Evolutionary conservation across 1,139 yeast species (phyloP), one percentile per base, ranked within the genome.

Genomic region (Saccharomycopsis hybrid): DNA sequence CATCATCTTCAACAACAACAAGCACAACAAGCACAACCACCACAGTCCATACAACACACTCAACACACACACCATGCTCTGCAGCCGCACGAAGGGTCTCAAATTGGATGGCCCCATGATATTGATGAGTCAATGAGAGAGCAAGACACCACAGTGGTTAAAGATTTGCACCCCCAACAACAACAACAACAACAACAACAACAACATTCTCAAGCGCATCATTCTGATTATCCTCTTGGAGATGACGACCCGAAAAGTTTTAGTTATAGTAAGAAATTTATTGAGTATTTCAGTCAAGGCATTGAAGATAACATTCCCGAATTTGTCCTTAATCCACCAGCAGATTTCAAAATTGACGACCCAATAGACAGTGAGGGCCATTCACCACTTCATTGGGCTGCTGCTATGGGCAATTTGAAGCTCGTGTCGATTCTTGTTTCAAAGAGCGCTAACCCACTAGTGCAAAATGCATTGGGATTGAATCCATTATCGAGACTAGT

Each of bases 371-470:
- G 87, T 58, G 97, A 92, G 65, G 97, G 97, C 0, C 97, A 92
- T 60, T 86, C 97, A 0, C 89, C 97, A 0, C 75, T 92, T 57
- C 97, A 92, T 64, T 92, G 98, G 98, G 96, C 97, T 0, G 80
- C 95, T 8, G 89, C 97, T 0, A 84, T 92, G 73, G 97, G 96
- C 5, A 82, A 85, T 58, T 68, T 80, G 49, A 78, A 78, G 42
- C 75, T 90, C 63, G 79, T 89, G 48, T 86, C 83, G 57, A 69
- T 87, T 25, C 67, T 92, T 29, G 65, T 89, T 25, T 60, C 72
- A 28, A 77, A 76, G 48, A 69, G 76, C 18, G 95, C 96, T 2
- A 84, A 86, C 60, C 83, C 90, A 3, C 66, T 84, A 42, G 81
- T 80, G 9, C 81, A 85, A 25, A 92, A 89, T 62, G 71, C 76